phyloP scores from a whole-genome alignment of 2,329 filamentous ascomycete genomes.

The Neurospora crassa region DNA sequence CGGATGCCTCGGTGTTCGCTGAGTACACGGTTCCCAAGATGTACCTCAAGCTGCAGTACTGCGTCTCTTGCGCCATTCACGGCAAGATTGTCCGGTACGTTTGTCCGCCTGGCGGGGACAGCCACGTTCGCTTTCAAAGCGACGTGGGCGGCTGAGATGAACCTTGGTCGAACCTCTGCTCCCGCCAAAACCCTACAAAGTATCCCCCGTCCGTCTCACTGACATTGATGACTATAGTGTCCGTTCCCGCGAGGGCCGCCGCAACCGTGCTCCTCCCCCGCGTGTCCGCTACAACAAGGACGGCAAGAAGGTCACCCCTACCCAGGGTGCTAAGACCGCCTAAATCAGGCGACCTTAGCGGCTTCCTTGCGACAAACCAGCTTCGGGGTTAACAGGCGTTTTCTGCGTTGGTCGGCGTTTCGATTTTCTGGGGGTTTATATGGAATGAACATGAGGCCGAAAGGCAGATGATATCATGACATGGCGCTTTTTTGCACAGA shows the following conservation, averaged over 20 bases:
- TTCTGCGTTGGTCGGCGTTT: constrained; percentile 1
- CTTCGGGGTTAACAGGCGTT: neutral
- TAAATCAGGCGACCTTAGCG: neutral
- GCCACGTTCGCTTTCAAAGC: constrained; percentile 31
- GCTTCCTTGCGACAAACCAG: neutral
- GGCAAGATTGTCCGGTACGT: constrained; percentile 99
- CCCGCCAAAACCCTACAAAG: constrained; percentile 7
- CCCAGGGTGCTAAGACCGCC: constrained; percentile 60
- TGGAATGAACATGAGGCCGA: neutral
- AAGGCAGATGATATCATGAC: neutral
- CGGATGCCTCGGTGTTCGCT: constrained; percentile 96
- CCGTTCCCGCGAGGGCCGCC: constrained; percentile 90
- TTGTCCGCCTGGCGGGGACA: constrained; percentile 46
- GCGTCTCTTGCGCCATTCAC: constrained; percentile 99
- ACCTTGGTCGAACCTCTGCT: constrained; percentile 27
- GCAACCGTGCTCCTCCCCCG: constrained; percentile 97
- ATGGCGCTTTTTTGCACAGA: neutral
- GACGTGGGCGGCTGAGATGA: constrained; percentile 37
- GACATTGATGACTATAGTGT: constrained; percentile 56
- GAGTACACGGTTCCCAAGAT: constrained; percentile 99
- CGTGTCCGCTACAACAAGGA: constrained; percentile 99
- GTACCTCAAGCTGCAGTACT: constrained; percentile 99
- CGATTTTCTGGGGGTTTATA: neutral
- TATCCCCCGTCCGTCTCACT: constrained; percentile 23
- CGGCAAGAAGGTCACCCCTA: constrained; percentile 97